Conservation (phyloP, 441 rosid genomes). For the Gossypium gossypioides region DNA sequence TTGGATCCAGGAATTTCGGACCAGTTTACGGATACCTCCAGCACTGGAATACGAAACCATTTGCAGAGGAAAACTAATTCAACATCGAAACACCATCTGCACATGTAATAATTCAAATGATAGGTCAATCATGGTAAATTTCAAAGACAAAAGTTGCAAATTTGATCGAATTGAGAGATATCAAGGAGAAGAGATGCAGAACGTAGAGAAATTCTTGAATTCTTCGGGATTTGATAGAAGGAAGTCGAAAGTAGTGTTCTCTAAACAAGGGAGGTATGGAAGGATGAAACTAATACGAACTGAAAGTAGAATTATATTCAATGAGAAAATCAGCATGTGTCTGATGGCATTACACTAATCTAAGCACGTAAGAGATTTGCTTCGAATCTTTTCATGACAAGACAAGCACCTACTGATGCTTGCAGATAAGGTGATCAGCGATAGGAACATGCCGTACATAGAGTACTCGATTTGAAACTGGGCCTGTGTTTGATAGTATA, state of each 20-base stretch:
- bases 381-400: too few species aligned
- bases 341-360: background rate
- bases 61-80: slow-evolving; percentile 84
- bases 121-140: background rate
- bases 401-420: too few species aligned
- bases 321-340: background rate
- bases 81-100: slow-evolving; percentile 98
- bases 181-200: background rate
- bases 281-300: background rate
- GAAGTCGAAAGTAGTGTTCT: background rate
- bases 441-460: too few species aligned
- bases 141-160: background rate
- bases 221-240: background rate
- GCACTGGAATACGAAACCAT: slow-evolving; percentile 52
- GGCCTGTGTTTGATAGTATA: too few species aligned
- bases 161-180: background rate
- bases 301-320: too few species aligned
- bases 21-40: slow-evolving; percentile 84
- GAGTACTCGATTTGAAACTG: too few species aligned
- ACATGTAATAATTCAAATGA: background rate
- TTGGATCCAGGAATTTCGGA: slow-evolving; percentile 90
- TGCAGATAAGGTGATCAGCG: too few species aligned
- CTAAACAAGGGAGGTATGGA: background rate
- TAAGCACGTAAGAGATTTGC: too few species aligned
- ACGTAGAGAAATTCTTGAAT: background rate